Evolutionary conservation across 257 asterid genomes (phyloP).

Genomic region (Orobanche coerulescens): DNA sequence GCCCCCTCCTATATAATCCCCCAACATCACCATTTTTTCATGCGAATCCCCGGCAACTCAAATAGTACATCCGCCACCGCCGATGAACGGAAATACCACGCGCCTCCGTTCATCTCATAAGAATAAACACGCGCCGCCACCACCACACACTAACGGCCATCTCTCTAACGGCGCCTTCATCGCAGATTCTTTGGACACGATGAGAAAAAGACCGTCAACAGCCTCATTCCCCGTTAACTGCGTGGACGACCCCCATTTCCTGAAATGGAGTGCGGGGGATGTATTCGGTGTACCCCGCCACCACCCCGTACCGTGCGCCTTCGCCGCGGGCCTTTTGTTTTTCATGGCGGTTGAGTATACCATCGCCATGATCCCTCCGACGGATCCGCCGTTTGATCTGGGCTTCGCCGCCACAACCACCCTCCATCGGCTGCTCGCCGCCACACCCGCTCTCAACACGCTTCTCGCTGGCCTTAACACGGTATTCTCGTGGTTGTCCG

Average conservation of each 20-base stretch:
- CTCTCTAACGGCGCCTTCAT: slow-evolving; percentile 12
- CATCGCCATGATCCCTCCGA: slow-evolving; percentile 46
- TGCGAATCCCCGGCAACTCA: slow-evolving; percentile 10
- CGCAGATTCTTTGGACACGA: slow-evolving; percentile 22
- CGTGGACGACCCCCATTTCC: slow-evolving; percentile 25
- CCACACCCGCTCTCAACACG: slow-evolving; percentile 50
- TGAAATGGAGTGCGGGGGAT: slow-evolving; percentile 48
- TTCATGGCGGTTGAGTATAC: slow-evolving; percentile 72
- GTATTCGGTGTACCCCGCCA: slow-evolving; percentile 24
- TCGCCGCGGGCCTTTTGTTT: slow-evolving; percentile 38
- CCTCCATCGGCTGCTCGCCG: slow-evolving; percentile 48
- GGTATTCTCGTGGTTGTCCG: slow-evolving; percentile 26
- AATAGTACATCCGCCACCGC: neutral
- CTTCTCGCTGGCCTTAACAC: slow-evolving; percentile 66
- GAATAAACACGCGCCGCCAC: slow-evolving; percentile 12
- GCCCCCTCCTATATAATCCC: slow-evolving; percentile 8
- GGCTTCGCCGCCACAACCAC: slow-evolving; percentile 50
- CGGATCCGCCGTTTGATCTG: slow-evolving; percentile 59
- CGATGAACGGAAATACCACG: slow-evolving; percentile 38
- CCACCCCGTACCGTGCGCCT: slow-evolving; percentile 57
- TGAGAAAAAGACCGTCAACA: slow-evolving; percentile 12
- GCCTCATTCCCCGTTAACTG: neutral
- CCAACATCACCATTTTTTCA: neutral
- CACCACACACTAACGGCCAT: slow-evolving; percentile 17
- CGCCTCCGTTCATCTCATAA: slow-evolving; percentile 30